Conservation (phyloP, 352 stramenopile genomes). For the Pythium diclinum region DNA sequence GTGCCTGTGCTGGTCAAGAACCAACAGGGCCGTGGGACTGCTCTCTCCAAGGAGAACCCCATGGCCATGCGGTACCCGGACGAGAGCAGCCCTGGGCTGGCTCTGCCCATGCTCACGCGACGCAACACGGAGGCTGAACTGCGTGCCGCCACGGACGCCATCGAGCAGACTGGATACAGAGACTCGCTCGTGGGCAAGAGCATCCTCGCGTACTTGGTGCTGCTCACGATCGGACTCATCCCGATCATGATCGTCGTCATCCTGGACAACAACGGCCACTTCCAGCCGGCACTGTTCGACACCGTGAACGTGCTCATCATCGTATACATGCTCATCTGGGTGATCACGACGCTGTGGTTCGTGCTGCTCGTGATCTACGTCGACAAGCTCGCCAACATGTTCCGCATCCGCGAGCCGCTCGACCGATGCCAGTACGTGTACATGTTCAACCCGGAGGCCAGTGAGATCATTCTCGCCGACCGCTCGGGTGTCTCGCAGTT, state of each 20-base stretch:
- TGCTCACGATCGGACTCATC: constrained; percentile 47
- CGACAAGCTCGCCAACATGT: constrained; percentile 59
- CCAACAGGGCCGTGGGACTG: neutral
- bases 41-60: constrained; percentile 1
- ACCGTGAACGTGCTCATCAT: constrained; percentile 51
- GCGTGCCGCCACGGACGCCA: constrained; percentile 29
- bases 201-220: constrained; percentile 51
- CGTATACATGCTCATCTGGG: constrained; percentile 61
- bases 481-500: constrained; percentile 51
- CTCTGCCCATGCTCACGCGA: constrained; percentile 14
- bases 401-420: constrained; percentile 43
- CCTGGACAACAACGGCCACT: constrained; percentile 54
- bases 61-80: constrained; percentile 1
- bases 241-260: constrained; percentile 49
- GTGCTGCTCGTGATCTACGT: constrained; percentile 43
- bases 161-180: constrained; percentile 50
- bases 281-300: constrained; percentile 52
- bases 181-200: constrained; percentile 38
- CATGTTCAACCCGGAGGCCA: constrained; percentile 60
- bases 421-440: constrained; percentile 48
- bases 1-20: neutral
- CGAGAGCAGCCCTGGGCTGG: constrained; percentile 4
- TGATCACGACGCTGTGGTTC: constrained; percentile 52
- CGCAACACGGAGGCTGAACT: constrained; percentile 16
- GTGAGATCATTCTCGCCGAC: constrained; percentile 54